A percentile compares a stretch with the other conserved stretches of the same genome.
Evolutionary conservation across 192 early-diverging fungal species (phyloP).

Genomic region (Funneliformis geosporum): DNA sequence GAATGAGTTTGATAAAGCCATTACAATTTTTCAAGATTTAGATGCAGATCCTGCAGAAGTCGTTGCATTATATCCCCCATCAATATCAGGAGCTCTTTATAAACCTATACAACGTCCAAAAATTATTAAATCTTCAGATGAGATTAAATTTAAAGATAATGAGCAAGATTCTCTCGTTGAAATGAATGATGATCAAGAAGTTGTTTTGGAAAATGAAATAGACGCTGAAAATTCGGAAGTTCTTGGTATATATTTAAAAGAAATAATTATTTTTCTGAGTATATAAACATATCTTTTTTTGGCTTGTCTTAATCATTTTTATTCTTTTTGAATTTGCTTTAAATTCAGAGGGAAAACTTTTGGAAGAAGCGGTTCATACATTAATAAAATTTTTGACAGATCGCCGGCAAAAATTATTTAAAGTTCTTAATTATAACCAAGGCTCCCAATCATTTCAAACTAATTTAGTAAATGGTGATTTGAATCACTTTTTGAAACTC

Average conservation of each 20-base stretch:
- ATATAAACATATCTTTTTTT: no score
- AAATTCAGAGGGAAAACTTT: conserved; percentile 54
- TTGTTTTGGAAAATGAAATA: neutral
- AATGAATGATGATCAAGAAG: neutral
- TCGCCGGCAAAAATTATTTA: conserved; percentile 75
- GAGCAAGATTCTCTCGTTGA: neutral
- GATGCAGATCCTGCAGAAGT: conserved; percentile 66
- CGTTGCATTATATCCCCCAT: conserved; percentile 68
- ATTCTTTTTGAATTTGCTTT: neutral
- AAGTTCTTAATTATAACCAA: conserved; percentile 41
- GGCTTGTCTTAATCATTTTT: conserved; percentile 10
- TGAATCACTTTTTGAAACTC: conserved; percentile 37
- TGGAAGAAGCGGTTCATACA: conserved; percentile 59
- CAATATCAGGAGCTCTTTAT: conserved; percentile 65
- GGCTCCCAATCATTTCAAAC: conserved; percentile 33
- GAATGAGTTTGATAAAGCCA: conserved; percentile 65
- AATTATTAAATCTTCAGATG: neutral
- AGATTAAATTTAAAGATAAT: neutral
- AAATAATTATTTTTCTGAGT: no score
- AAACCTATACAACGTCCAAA: neutral
- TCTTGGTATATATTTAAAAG: neutral
- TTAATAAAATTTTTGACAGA: conserved; percentile 89
- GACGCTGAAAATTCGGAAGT: neutral
- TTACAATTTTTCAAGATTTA: conserved; percentile 67
- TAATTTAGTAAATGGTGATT: conserved; percentile 42